These are phyloP conservation scores for Entonaema liquescens DNA, from an alignment of 495 filamentous ascomycete genomes.

Conservation along the genomic window DNA sequence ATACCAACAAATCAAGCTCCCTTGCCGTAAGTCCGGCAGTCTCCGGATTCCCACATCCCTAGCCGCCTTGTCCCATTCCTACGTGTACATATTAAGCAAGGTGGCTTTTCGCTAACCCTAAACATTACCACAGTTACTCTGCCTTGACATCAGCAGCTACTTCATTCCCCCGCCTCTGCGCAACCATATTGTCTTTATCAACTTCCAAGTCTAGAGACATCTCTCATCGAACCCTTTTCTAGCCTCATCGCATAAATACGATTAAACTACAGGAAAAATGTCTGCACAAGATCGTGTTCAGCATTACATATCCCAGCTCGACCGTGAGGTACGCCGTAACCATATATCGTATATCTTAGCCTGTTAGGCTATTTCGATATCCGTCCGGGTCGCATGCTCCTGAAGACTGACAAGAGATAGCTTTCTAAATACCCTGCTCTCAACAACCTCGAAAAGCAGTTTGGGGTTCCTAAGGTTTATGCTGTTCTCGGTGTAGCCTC, in stretches of 20 bases:
- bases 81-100: conserved; percentile 43
- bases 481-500: conserved; percentile 83
- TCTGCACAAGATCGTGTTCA: conserved; percentile 91
- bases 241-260: background rate
- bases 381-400: conserved; percentile 38
- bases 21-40: conserved; percentile 36
- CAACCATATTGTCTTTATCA: conserved; percentile 35
- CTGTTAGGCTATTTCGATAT: conserved; percentile 8
- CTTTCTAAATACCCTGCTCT: conserved; percentile 95
- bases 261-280: conserved; percentile 51
- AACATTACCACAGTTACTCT: conserved; percentile 40
- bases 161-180: conserved; percentile 41
- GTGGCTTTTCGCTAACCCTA: conserved; percentile 48
- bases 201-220: conserved; percentile 11
- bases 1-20: conserved; percentile 9
- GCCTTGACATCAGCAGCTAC: conserved; percentile 41
- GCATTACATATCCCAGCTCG: conserved; percentile 87
- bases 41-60: conserved; percentile 35
- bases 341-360: background rate
- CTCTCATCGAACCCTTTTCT: background rate
- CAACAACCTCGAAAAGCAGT: conserved; percentile 97
- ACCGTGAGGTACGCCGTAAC: conserved; percentile 85
- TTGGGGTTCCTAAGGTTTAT: conserved; percentile 94
- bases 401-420: conserved; percentile 56
- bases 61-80: conserved; percentile 33